Evolutionary conservation across 805 yeast species (phyloP), one percentile per base, ranked within the genome.

Genomic region (Ogataea neopini): DNA sequence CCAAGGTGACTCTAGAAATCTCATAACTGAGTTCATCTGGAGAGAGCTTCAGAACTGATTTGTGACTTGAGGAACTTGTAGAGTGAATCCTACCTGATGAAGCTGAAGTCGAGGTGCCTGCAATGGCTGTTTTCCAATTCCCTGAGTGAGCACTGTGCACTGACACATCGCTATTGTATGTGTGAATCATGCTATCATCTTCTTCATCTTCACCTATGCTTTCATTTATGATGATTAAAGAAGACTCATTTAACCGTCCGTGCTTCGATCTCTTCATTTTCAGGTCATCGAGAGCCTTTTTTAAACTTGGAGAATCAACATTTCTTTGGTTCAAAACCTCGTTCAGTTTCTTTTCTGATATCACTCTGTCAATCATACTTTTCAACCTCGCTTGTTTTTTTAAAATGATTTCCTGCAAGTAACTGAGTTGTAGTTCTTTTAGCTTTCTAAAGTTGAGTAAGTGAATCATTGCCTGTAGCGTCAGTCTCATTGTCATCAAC

Each of bases 381-480:
- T 57, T 58, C 10, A 66, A 44, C 19, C 67, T 52, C 6, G 43
- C 56, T 63, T 66, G 81, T 71, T 64, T 77, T 60, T 54, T 65
- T 52, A 56, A 37, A 43, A 59, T 70, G 34, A 61, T 69, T 59
- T 52, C 71, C 67, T 52, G 67, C 48, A 61, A 69, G 68, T 73
- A 68, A 49, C 71, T 68, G 51, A 72, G 67, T 57, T 79, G 84
- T 18, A 77, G 60, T 34, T 79, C 77, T 57, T 79, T 79, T 60
- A 70, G 63, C 54, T 78, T 79, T 60, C 79, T 70, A 57, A 77
- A 79, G 42, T 69, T 70, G 32, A 79, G 60, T 40, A 79, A 58
- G 44, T 75, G 73, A 19, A 77, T 58, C 13, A 76, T 69, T 13
- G 76, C 63, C 25, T 66, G 48, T 47, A 74, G 66, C 37, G 78